phyloP scores from a whole-genome alignment of 192 early-diverging fungal genomes.

The Coemansia sp. region DNA sequence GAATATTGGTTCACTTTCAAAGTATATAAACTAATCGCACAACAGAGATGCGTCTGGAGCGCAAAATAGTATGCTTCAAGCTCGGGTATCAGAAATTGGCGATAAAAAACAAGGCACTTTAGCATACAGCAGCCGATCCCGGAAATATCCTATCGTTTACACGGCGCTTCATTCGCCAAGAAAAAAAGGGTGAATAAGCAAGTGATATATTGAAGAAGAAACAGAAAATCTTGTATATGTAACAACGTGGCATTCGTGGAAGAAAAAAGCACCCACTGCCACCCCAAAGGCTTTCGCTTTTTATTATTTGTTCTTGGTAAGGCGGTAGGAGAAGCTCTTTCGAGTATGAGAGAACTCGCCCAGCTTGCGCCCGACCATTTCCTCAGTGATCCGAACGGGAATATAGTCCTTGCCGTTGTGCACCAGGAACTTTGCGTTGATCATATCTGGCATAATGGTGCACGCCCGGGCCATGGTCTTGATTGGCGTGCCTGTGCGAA shows the following conservation, averaged over 20 bases:
- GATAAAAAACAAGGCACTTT: not conserved
- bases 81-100: too few species aligned
- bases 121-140: too few species aligned
- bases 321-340: slow-evolving; percentile 76
- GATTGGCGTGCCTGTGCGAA: slow-evolving; percentile 61
- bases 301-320: slow-evolving; percentile 70
- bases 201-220: not conserved
- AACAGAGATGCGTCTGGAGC: too few species aligned
- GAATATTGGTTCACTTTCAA: too few species aligned
- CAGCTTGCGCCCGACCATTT: slow-evolving; percentile 92
- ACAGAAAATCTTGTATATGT: not conserved
- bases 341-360: slow-evolving; percentile 92
- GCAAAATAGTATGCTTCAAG: too few species aligned
- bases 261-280: too few species aligned
- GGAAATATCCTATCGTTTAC: too few species aligned
- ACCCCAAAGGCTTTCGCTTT: too few species aligned
- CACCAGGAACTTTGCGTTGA: slow-evolving; percentile 83
- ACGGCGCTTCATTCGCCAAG: not conserved
- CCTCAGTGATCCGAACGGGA: slow-evolving; percentile 79
- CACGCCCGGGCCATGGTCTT: slow-evolving; percentile 74
- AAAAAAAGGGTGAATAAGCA: not conserved
- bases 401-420: slow-evolving; percentile 92
- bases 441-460: slow-evolving; percentile 87
- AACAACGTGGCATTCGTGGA: not conserved
- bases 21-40: too few species aligned